Evolutionary conservation across 192 early-diverging fungal species (phyloP), one percentile per base, ranked within the genome.

Genomic region (Podila clonocystis): DNA sequence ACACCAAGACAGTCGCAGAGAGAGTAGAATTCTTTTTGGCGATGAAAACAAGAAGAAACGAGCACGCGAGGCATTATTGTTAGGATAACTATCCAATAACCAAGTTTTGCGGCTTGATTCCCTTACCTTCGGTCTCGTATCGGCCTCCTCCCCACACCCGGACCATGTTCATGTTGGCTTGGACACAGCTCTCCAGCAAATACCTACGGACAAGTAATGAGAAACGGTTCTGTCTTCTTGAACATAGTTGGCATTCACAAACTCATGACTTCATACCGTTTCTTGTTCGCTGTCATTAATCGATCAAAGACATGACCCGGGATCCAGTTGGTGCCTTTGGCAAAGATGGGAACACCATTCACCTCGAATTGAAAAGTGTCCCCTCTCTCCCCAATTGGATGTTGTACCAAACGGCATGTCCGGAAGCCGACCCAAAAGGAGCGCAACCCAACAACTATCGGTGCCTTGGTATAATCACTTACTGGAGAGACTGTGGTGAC

Each of bases 121-220:
- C 9, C 86, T 15, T 64, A 79, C 76, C 70, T 48, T 79, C 65
- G 13, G 70, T 64, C 50, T 79, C 76, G n/a, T 79, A 79, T 26
- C 63, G 59, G 7, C 89, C 89, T n/a, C 90, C 87, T 26, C 87
- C 90, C 90, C 90, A 91, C 13, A 91, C 84, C 0, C 90, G 85
- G n/a, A 91, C 55, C 87, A 87, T 89, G 58, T 87, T 87, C 83
- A 85, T 82, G 63, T 90, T 88, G 22, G 82, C 89, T 0, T 75
- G 38, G 17, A 82, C 75, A 17, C 74, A 63, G 63, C 78, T 62
- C 48, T 75, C 22, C 30, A 90, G 58, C 41, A 80, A 82, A 2
- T 29, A 62, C 31, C 73, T 73, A 41, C 73, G n/a, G 5, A 9
- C 28, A 59, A 22, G 17, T 12, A 8, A 65, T 55, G 28, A 31